phyloP scores from a whole-genome alignment of 345 rosid genomes.

The Eucalyptus tenuipes region DNA sequence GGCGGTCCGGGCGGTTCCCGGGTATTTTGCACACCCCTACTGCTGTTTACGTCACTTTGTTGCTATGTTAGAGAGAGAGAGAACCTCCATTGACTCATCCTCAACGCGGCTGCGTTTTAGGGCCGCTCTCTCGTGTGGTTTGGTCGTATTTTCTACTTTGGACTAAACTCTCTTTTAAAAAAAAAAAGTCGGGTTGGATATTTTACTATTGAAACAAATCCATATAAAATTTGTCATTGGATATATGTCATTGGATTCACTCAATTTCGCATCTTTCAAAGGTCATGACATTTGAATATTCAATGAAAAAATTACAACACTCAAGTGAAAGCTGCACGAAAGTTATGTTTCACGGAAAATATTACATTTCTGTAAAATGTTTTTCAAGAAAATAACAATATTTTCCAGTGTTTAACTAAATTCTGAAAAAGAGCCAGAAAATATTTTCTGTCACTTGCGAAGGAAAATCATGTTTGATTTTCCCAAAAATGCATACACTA shows the following conservation, averaged over 20 bases:
- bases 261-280: neutral
- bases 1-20: too few relatives aligned
- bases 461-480: neutral
- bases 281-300: neutral
- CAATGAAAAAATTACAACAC: neutral
- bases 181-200: neutral
- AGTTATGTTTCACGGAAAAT: fast-evolving
- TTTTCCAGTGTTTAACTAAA: neutral
- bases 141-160: neutral
- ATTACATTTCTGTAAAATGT: neutral
- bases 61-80: neutral
- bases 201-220: neutral
- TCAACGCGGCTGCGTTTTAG: neutral
- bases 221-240: neutral
- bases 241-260: neutral
- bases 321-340: neutral
- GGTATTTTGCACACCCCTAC: too few relatives aligned
- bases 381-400: too few relatives aligned
- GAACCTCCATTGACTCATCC: neutral
- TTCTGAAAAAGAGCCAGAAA: fast-evolving
- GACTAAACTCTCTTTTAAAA: neutral
- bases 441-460: neutral
- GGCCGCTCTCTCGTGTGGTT: neutral
- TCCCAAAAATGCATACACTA: neutral
- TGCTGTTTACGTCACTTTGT: neutral